Percentiles rank a stretch among this genome's conserved stretches.
Conservation (phyloP, 192 early-diverging fungal genomes). For the Entomortierella chlamydospora region DNA sequence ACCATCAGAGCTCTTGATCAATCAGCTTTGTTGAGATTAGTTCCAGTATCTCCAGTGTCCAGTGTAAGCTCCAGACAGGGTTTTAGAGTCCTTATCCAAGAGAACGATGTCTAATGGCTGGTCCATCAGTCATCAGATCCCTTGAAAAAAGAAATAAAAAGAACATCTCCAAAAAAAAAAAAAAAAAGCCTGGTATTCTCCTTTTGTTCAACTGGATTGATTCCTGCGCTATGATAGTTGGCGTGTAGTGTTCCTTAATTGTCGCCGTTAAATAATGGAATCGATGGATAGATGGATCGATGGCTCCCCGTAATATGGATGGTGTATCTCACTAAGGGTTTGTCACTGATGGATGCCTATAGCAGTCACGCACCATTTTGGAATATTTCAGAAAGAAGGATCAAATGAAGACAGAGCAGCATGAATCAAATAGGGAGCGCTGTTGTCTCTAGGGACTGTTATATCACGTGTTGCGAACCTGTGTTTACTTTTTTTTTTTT, state of each 20-base stretch:
- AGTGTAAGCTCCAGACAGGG: too few relatives aligned
- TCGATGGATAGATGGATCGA: constrained; percentile 17
- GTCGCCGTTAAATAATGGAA: constrained; percentile 23
- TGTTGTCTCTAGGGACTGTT: background rate
- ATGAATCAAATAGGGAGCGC: background rate
- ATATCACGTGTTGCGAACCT: background rate
- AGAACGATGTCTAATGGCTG: too few relatives aligned
- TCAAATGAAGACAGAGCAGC: background rate
- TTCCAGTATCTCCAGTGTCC: too few relatives aligned
- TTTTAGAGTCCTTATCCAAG: too few relatives aligned
- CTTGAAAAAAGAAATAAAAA: too few relatives aligned
- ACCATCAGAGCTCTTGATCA: too few relatives aligned
- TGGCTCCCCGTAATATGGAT: background rate
- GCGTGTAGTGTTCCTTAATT: background rate
- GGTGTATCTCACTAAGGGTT: background rate
- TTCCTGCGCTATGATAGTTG: too few relatives aligned
- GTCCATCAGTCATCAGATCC: too few relatives aligned
- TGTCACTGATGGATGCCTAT: constrained; percentile 4
- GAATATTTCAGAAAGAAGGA: constrained; percentile 42
- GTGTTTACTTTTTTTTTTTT: constrained; percentile 34
- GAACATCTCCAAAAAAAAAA: too few relatives aligned
- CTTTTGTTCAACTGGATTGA: too few relatives aligned
- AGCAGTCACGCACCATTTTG: constrained; percentile 45
- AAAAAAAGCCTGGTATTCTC: too few relatives aligned
- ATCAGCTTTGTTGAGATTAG: too few relatives aligned